Conservation (phyloP, 352 stramenopile genomes). For the Pythium volutum region DNA sequence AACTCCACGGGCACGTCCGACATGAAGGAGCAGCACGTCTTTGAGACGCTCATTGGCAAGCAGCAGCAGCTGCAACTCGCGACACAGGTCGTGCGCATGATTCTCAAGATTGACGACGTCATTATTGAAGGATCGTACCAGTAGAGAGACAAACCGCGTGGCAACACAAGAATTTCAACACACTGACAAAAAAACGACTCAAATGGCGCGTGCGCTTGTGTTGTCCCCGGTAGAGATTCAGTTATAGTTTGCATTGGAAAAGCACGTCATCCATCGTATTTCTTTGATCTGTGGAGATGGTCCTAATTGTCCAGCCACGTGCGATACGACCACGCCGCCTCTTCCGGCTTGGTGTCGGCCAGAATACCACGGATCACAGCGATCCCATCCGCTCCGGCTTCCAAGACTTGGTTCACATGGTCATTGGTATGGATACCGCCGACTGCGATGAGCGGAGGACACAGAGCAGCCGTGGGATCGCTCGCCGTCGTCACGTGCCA, state of each 20-base stretch:
- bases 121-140: slow-evolving; percentile 94
- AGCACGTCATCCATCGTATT: not conserved
- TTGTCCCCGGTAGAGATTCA: slow-evolving; percentile 19
- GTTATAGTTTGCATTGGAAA: slow-evolving; percentile 29
- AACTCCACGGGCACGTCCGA: slow-evolving; percentile 92
- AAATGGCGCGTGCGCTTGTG: slow-evolving; percentile 11
- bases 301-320: slow-evolving; percentile 18
- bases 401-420: slow-evolving; percentile 29
- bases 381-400: slow-evolving; percentile 35
- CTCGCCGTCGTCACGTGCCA: not conserved
- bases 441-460: slow-evolving; percentile 33
- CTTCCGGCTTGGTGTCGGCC: slow-evolving; percentile 17
- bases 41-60: slow-evolving; percentile 99
- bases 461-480: not conserved
- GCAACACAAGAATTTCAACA: not conserved
- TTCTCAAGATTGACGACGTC: slow-evolving; percentile 99
- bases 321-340: slow-evolving; percentile 19
- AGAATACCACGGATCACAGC: slow-evolving; percentile 47
- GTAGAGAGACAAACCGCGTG: slow-evolving; percentile 29
- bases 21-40: slow-evolving; percentile 99
- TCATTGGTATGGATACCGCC: slow-evolving; percentile 37
- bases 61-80: slow-evolving; percentile 99
- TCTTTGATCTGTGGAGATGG: not conserved
- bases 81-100: slow-evolving; percentile 99
- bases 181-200: not conserved